Evolutionary conservation across 2,329 filamentous ascomycete genomes (phyloP).

Genomic region (Penicillium sp.): DNA sequence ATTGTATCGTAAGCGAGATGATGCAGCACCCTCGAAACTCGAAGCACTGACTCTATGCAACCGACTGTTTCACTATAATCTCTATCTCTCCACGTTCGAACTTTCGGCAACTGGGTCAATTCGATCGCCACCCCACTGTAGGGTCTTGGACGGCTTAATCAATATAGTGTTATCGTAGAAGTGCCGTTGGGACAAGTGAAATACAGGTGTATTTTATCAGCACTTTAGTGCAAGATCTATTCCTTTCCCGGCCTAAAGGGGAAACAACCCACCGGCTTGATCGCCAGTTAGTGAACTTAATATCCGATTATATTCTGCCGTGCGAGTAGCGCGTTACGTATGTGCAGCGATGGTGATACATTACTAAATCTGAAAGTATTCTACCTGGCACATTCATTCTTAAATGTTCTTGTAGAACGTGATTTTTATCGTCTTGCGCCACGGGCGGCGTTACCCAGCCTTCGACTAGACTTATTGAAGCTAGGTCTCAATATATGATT

Average conservation of each 20-base stretch:
- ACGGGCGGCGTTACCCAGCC: neutral
- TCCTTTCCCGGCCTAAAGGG: neutral
- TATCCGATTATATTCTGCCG: neutral
- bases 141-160: neutral
- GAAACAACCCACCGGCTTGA: neutral
- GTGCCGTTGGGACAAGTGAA: neutral
- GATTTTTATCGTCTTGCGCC: neutral
- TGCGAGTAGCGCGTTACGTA: neutral
- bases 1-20: conserved; percentile 7
- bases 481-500: neutral
- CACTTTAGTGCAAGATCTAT: neutral
- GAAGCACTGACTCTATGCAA: neutral
- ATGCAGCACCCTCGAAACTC: neutral
- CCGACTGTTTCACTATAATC: neutral
- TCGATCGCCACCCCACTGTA: neutral
- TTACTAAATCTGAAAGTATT: too few species aligned
- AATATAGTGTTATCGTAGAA: neutral
- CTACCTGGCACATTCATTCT: too few species aligned
- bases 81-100: neutral
- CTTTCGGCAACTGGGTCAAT: neutral
- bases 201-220: neutral
- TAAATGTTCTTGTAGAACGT: neutral
- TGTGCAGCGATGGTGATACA: too few species aligned
- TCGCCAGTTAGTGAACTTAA: neutral
- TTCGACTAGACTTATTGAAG: neutral